Evolutionary conservation across 148 eudicot genomes (phyloP).

Genomic region (Simmondsia chinensis): DNA sequence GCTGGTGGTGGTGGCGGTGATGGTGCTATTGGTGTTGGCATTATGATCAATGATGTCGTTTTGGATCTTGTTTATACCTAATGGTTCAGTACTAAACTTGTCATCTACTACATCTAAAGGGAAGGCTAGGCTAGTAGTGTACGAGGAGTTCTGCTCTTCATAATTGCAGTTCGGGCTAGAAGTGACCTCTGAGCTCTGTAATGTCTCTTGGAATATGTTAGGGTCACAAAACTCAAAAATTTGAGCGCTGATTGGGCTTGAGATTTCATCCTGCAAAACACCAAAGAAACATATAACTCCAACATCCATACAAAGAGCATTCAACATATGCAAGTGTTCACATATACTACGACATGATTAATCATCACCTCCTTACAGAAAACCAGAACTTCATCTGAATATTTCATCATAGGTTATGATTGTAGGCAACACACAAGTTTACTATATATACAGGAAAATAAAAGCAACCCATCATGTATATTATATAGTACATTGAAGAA

Average conservation of each 20-base stretch:
- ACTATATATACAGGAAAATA: no score
- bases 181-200: conserved; percentile 57
- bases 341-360: no score
- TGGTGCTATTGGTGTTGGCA: conserved; percentile 4
- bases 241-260: conserved; percentile 53
- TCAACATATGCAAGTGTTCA: no score
- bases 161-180: conserved; percentile 49
- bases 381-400: no score
- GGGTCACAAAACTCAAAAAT: conserved; percentile 53
- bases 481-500: no score
- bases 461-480: no score
- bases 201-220: conserved; percentile 47
- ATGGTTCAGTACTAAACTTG: conserved; percentile 6
- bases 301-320: no score
- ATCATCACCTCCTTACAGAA: no score
- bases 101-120: conserved; percentile 16
- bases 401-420: no score
- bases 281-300: not conserved
- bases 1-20: conserved; percentile 2
- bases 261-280: conserved; percentile 52
- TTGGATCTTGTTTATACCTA: conserved; percentile 13
- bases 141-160: conserved; percentile 49
- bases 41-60: conserved; percentile 11
- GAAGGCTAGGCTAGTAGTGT: conserved; percentile 25
- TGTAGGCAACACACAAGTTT: no score